Evolutionary conservation across 257 asterid species (phyloP).

Genomic region (Agastache rugosa): DNA sequence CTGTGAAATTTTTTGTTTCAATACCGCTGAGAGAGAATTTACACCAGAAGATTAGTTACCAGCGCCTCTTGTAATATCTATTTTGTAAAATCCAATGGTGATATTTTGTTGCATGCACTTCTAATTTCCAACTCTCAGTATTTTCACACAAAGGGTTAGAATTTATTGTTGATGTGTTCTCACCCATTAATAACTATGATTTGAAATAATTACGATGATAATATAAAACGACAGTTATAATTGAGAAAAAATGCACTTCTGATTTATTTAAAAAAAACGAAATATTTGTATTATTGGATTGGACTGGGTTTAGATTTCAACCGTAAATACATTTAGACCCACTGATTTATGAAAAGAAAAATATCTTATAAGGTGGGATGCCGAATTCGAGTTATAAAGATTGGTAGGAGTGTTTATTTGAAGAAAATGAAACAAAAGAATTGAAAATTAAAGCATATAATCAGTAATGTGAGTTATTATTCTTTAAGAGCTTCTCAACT

Average conservation of each 20-base stretch:
- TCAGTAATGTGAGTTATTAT: not conserved
- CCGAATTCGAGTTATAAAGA: not conserved
- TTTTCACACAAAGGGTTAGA: too few relatives aligned
- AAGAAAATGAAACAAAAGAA: not conserved
- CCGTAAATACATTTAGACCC: not conserved
- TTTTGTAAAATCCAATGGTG: conserved; percentile 17
- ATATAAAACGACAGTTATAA: too few relatives aligned
- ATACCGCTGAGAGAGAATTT: conserved; percentile 6
- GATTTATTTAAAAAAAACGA: too few relatives aligned
- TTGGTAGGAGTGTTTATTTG: not conserved
- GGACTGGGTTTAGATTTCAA: not conserved
- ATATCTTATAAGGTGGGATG: too few relatives aligned
- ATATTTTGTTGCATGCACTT: conserved; percentile 23
- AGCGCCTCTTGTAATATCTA: conserved; percentile 25
- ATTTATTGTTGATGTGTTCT: too few relatives aligned
- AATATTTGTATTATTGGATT: not conserved
- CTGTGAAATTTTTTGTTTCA: conserved; percentile 24
- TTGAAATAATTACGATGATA: too few relatives aligned
- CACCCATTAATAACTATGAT: too few relatives aligned
- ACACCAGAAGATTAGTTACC: conserved; percentile 12
- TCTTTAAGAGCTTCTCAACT: not conserved
- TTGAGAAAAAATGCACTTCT: too few relatives aligned
- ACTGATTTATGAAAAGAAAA: not conserved
- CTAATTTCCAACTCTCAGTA: not conserved
- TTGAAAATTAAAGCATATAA: too few relatives aligned